phyloP scores from a whole-genome alignment of 2,329 filamentous ascomycete genomes.

The Lasiodiplodia theobromae region DNA sequence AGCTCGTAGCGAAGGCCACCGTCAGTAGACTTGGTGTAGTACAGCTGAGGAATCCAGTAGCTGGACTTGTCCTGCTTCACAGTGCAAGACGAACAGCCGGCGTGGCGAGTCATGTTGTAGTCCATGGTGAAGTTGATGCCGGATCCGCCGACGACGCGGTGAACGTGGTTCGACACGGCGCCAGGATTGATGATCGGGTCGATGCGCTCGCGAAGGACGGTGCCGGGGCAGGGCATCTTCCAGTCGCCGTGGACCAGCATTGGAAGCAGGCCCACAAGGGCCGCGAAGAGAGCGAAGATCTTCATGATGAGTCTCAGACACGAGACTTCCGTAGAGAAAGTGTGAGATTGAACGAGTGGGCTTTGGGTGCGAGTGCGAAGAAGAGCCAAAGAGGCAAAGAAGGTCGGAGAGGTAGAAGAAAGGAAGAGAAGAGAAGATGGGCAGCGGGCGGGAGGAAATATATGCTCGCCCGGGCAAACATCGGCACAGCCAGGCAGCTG shows the following conservation, averaged over 20 bases:
- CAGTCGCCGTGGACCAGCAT: background rate
- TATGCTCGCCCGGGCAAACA: background rate
- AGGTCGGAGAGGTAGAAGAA: background rate
- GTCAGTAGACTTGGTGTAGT: slow-evolving; percentile 37
- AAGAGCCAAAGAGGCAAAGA: background rate
- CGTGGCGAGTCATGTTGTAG: slow-evolving; percentile 31
- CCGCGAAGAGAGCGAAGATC: background rate
- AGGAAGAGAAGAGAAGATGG: background rate
- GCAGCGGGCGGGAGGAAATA: background rate
- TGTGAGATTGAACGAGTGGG: background rate
- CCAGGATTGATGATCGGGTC: slow-evolving; percentile 76
- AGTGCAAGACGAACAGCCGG: slow-evolving; percentile 24
- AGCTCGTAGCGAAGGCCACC: background rate
- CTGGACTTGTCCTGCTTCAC: slow-evolving; percentile 67
- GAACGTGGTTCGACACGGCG: slow-evolving; percentile 39
- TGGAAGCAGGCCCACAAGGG: background rate
- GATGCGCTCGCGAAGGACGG: slow-evolving; percentile 65
- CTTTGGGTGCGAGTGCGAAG: background rate
- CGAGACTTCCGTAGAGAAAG: background rate
- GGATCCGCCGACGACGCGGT: slow-evolving; percentile 36
- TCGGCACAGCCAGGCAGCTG: background rate
- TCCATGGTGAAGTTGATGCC: slow-evolving; percentile 35
- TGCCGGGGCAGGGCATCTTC: slow-evolving; percentile 56
- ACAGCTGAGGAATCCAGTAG: slow-evolving; percentile 44
- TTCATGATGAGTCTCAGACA: background rate